phyloP scores from a whole-genome alignment of 2,329 filamentous ascomycete species.

The Fusarium transvaalense region DNA sequence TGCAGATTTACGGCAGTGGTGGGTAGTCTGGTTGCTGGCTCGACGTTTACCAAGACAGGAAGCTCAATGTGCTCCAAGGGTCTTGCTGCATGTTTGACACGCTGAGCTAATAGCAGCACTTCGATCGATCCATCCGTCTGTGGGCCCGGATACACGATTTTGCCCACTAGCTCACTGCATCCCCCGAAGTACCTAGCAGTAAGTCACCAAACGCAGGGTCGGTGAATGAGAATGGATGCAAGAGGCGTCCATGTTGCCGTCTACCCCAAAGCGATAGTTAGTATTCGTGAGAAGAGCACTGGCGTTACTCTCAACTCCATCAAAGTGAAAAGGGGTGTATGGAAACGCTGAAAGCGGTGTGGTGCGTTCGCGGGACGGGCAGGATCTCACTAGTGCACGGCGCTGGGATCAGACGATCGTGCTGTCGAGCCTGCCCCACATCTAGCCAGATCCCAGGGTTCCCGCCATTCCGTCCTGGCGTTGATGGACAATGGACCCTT shows the following conservation, averaged over 20 bases:
- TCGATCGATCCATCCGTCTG: slow-evolving; percentile 44
- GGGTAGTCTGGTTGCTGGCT: not conserved
- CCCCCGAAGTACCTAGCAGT: not conserved
- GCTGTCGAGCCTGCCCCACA: slow-evolving; percentile 46
- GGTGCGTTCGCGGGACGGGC: slow-evolving; percentile 49
- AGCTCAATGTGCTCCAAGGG: slow-evolving; percentile 39
- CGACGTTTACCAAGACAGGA: slow-evolving; percentile 41
- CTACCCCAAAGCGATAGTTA: not conserved
- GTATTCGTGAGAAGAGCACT: not conserved
- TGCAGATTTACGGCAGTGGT: not conserved
- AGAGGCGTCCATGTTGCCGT: not conserved
- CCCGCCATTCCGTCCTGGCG: slow-evolving; percentile 44
- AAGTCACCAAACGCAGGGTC: not conserved
- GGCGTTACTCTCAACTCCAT: slow-evolving; percentile 8
- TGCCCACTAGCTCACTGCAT: slow-evolving; percentile 6
- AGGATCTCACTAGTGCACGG: slow-evolving; percentile 48
- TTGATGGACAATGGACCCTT: slow-evolving; percentile 30
- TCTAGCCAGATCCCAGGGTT: slow-evolving; percentile 50
- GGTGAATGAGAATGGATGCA: not conserved
- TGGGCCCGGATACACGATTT: slow-evolving; percentile 31
- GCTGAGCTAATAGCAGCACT: slow-evolving; percentile 41
- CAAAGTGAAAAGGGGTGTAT: slow-evolving; percentile 29
- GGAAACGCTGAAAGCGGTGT: slow-evolving; percentile 35
- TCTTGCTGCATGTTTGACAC: slow-evolving; percentile 42
- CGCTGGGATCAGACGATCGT: slow-evolving; percentile 50